phyloP scores from a whole-genome alignment of 768 basidiomycete species.

The Trichaptum fuscoviolaceum region DNA sequence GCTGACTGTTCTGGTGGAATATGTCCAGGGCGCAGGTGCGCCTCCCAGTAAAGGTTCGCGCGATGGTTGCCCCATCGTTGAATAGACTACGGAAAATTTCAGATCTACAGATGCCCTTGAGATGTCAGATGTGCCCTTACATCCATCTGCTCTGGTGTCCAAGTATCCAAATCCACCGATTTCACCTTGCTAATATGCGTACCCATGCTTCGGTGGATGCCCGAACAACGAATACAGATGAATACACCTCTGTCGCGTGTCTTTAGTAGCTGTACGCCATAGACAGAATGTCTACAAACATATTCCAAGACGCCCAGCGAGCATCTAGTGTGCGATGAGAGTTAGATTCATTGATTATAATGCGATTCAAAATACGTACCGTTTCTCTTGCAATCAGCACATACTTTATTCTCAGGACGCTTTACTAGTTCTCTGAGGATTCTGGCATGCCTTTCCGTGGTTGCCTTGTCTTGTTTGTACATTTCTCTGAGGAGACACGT shows the following conservation, averaged over 20 bases:
- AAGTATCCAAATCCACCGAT: conserved; percentile 94
- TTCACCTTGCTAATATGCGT: conserved; percentile 98
- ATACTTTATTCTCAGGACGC: conserved; percentile 85
- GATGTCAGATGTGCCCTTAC: conserved; percentile 35
- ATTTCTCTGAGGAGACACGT: conserved; percentile 16
- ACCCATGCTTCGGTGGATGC: conserved; percentile 96
- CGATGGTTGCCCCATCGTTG: conserved; percentile 93
- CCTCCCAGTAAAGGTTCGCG: conserved; percentile 97
- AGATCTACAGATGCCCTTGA: conserved; percentile 2
- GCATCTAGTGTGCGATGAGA: conserved; percentile 57
- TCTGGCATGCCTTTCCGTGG: conserved; percentile 71
- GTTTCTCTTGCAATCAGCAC: conserved; percentile 95
- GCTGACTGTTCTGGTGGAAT: conserved; percentile 91
- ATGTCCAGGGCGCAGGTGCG: conserved; percentile 88
- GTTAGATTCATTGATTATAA: conserved; percentile 8
- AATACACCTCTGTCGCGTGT: conserved; percentile 67
- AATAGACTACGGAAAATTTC: conserved; percentile 48
- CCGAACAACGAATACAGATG: conserved; percentile 95
- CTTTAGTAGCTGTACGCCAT: not conserved
- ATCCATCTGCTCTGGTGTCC: conserved; percentile 98
- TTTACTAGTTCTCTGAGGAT: conserved; percentile 86
- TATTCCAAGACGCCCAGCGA: conserved; percentile 97
- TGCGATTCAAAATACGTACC: conserved; percentile 44
- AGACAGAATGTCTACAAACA: conserved; percentile 42
- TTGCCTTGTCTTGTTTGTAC: conserved; percentile 73